Percentiles rank a stretch among this genome's conserved stretches.
These are phyloP conservation scores for Phytophthora boehmeriae DNA, from an alignment of 352 stramenopile genomes.

Conservation along the genomic window DNA sequence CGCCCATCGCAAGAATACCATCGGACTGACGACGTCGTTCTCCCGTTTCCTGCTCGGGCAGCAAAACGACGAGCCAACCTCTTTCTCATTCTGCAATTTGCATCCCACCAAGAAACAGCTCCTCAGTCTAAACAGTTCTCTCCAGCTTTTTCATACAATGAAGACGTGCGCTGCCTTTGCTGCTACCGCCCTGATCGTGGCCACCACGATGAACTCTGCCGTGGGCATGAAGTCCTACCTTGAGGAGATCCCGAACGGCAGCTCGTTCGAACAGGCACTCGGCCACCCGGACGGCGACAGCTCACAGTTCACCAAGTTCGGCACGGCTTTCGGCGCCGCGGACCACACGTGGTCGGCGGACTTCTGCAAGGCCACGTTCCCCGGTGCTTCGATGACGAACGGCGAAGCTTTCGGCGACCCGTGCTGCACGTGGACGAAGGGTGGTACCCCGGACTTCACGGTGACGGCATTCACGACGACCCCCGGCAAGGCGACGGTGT, in stretches of 20 bases:
- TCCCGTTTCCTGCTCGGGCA: slow-evolving; percentile 2
- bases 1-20: slow-evolving; percentile 21
- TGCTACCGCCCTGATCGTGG: slow-evolving; percentile 27
- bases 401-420: slow-evolving; percentile 57
- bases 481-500: slow-evolving; percentile 24
- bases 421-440: slow-evolving; percentile 55
- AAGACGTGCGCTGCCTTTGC: slow-evolving; percentile 28
- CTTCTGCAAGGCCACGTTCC: slow-evolving; percentile 33
- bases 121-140: slow-evolving; percentile 2
- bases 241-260: slow-evolving; percentile 48
- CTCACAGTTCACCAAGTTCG: slow-evolving; percentile 44
- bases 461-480: slow-evolving; percentile 37
- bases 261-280: slow-evolving; percentile 39
- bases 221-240: slow-evolving; percentile 34
- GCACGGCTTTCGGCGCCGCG: slow-evolving; percentile 32
- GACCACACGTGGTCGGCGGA: slow-evolving; percentile 29
- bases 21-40: slow-evolving; percentile 13
- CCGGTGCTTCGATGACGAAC: slow-evolving; percentile 36
- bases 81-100: slow-evolving; percentile 36
- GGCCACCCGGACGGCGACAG: slow-evolving; percentile 38
- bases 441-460: slow-evolving; percentile 42
- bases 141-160: slow-evolving; percentile 11
- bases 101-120: slow-evolving; percentile 15
- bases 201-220: slow-evolving; percentile 21
- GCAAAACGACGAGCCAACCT: neutral